Evolutionary conservation across 2,329 filamentous ascomycete genomes (phyloP).

Genomic region (Calcarisporium arbuscula): DNA sequence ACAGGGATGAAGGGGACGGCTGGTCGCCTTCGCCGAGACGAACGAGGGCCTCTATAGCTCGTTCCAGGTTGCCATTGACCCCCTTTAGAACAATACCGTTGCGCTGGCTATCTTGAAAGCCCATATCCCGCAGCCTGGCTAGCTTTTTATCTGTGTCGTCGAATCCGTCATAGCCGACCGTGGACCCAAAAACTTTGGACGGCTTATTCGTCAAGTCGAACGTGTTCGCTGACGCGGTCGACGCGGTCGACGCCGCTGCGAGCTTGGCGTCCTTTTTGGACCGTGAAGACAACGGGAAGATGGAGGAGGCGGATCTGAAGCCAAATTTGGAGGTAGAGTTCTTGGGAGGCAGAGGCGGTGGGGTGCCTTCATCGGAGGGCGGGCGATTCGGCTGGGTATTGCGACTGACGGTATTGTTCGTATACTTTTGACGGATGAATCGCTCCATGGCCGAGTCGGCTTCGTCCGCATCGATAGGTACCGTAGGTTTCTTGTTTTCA

Average conservation of each 20-base stretch:
- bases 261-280: slow-evolving; percentile 48
- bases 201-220: slow-evolving; percentile 63
- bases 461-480: slow-evolving; percentile 87
- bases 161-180: slow-evolving; percentile 45
- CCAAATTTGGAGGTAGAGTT: slow-evolving; percentile 56
- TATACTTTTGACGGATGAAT: slow-evolving; percentile 92
- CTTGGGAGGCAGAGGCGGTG: slow-evolving; percentile 57
- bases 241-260: slow-evolving; percentile 19
- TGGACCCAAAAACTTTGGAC: slow-evolving; percentile 63
- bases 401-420: slow-evolving; percentile 44
- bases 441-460: slow-evolving; percentile 91
- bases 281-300: slow-evolving; percentile 57
- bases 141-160: slow-evolving; percentile 72
- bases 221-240: slow-evolving; percentile 31
- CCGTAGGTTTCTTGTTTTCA: slow-evolving; percentile 70
- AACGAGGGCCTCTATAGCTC: slow-evolving; percentile 76
- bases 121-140: slow-evolving; percentile 76
- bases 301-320: slow-evolving; percentile 57
- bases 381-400: slow-evolving; percentile 36
- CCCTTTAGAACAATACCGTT: slow-evolving; percentile 79
- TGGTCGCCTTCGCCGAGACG: slow-evolving; percentile 68
- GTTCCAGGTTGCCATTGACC: slow-evolving; percentile 77
- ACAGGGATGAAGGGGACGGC: slow-evolving; percentile 26
- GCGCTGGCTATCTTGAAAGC: slow-evolving; percentile 75
- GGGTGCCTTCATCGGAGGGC: slow-evolving; percentile 49